A percentile compares a stretch with the other conserved stretches of the same genome.
phyloP scores from a whole-genome alignment of 768 basidiomycete species.

The Albatrellus ellisii region DNA sequence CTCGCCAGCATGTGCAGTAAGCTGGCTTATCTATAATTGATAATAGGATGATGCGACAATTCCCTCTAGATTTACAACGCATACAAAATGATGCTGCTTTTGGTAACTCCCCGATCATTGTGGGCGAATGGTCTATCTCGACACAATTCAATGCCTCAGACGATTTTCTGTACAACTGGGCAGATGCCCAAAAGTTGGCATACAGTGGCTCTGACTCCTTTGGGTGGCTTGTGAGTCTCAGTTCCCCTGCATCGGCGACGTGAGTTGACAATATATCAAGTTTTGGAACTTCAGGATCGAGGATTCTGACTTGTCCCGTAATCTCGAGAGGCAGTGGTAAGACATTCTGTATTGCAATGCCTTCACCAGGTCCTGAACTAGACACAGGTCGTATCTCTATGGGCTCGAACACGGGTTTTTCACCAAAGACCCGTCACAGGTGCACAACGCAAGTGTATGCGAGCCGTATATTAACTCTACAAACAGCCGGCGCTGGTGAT shows the following conservation, averaged over 20 bases:
- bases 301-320: conserved; percentile 34
- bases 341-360: conserved; percentile 8
- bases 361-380: background rate
- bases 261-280: conserved; percentile 16
- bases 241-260: background rate
- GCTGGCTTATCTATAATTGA: conserved; percentile 13
- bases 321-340: conserved; percentile 53
- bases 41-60: background rate
- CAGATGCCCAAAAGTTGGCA: conserved; percentile 59
- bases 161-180: conserved; percentile 51
- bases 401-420: conserved; percentile 46
- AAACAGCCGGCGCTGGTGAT: too few relatives aligned
- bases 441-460: conserved; percentile 52
- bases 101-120: conserved; percentile 36
- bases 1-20: conserved; percentile 57
- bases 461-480: conserved; percentile 27
- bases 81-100: conserved; percentile 33
- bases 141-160: conserved; percentile 54
- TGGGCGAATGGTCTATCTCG: conserved; percentile 48
- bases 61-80: conserved; percentile 40
- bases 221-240: conserved; percentile 53
- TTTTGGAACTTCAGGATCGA: conserved; percentile 73
- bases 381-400: conserved; percentile 51
- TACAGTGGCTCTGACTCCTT: conserved; percentile 42
- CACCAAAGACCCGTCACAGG: conserved; percentile 44